Conservation (phyloP, 2,329 filamentous ascomycete genomes). For the Alternaria alternata region DNA sequence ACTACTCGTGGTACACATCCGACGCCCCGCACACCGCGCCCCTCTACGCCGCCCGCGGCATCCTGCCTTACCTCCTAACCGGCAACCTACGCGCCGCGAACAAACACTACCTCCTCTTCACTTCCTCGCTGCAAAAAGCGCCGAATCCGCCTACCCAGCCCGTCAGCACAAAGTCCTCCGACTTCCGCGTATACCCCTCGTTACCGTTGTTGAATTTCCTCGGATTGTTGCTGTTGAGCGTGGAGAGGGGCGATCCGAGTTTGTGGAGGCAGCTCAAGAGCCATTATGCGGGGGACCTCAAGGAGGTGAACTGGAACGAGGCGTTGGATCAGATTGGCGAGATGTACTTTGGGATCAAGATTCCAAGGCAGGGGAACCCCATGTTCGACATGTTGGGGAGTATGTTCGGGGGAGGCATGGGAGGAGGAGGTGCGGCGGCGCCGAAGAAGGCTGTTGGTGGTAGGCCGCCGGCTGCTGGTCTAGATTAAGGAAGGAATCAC, state of each 20-base stretch:
- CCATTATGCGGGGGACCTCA: slow-evolving; percentile 82
- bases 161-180: slow-evolving; percentile 76
- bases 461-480: slow-evolving; percentile 42
- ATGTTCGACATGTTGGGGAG: slow-evolving; percentile 98
- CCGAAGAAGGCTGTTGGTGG: slow-evolving; percentile 55
- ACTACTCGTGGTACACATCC: slow-evolving; percentile 93
- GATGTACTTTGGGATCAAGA: slow-evolving; percentile 94
- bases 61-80: slow-evolving; percentile 88
- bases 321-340: slow-evolving; percentile 87
- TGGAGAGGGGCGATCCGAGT: slow-evolving; percentile 80
- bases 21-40: slow-evolving; percentile 89
- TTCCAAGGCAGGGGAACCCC: slow-evolving; percentile 88
- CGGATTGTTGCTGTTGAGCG: slow-evolving; percentile 79
- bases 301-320: slow-evolving; percentile 80
- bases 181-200: slow-evolving; percentile 84
- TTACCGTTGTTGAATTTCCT: slow-evolving; percentile 96
- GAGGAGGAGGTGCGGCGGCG: slow-evolving; percentile 55
- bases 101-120: slow-evolving; percentile 80
- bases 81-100: slow-evolving; percentile 92
- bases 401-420: slow-evolving; percentile 81
- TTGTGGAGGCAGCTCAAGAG: slow-evolving; percentile 81
- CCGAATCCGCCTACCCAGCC: slow-evolving; percentile 77
- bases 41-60: slow-evolving; percentile 82
- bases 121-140: slow-evolving; percentile 68
- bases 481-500: slow-evolving; percentile 38